Base-by-base conservation (phyloP, 1,284 basidiomycete genomes). In the Porodaedalea pini region DNA sequence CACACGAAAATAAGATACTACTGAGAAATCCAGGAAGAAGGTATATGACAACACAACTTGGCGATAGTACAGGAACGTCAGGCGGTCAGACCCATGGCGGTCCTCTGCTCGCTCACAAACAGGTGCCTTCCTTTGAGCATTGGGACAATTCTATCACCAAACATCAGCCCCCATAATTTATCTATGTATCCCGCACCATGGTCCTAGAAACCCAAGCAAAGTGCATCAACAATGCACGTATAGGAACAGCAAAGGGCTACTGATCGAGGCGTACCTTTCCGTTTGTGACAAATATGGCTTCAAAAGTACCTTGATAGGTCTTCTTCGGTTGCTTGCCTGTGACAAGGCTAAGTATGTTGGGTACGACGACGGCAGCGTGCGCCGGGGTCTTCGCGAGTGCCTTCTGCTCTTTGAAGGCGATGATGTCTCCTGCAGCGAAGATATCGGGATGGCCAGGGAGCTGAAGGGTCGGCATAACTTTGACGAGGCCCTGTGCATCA, bases 381-480 rank as follows among this genome's bases (percentile, higher is more conserved):
- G 64, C 68, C 2, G 53, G 15, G 0, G 69, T 68, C 65, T 86
- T 86, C 11, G 72, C 73, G 0, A 75, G 71, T 63, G 82, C 81
- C 63, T 86, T 85, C 64, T 82, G 78, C 68, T 86, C 85, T 0
- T 71, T 50, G 76, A 77, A 80, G 27, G 82, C 78, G 53, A 82
- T 77, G 51, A 81, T 74, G 65, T 86, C 85, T 7, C 85, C 85
- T 3, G 70, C 72, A 0, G 82, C 83, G 63, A 84, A 85, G 21
- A 86, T 78, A 48, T 73, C 72, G 0, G 77, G 68, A 65, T 82
- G 70, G 0, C 67, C 68, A 15, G 63, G 62, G 3, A 85, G 64
- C 64, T 85, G 81, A 17, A 86, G 71, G 2, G 80, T 81, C 6
- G 78, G 72, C 29, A 71, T 68, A 6, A 86, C 75, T 58, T 76